Conservation (phyloP, 129 eudicot genomes). For the Lonicera japonica region DNA sequence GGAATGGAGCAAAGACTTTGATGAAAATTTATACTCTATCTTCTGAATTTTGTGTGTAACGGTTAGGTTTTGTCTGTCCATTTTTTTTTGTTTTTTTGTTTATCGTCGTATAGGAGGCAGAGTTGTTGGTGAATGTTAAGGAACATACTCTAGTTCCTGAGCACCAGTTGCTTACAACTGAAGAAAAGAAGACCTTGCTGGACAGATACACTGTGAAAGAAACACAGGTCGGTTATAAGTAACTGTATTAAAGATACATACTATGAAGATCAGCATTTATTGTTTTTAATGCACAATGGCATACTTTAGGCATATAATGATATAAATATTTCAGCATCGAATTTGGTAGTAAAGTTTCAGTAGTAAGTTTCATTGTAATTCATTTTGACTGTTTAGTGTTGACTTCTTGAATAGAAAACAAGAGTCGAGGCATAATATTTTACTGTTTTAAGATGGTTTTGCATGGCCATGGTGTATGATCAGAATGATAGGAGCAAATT, state of each 20-base stretch:
- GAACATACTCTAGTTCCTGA: slow-evolving; percentile 74
- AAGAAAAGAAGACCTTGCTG: slow-evolving; percentile 75
- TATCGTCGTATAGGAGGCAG: slow-evolving; percentile 54
- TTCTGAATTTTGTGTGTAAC: too few species aligned
- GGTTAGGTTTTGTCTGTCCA: too few species aligned
- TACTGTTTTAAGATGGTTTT: too few species aligned
- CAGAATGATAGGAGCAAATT: too few species aligned
- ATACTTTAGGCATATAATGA: too few species aligned
- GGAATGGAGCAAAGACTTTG: not conserved
- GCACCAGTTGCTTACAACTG: slow-evolving; percentile 65
- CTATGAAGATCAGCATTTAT: not conserved
- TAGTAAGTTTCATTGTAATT: too few species aligned
- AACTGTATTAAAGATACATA: not conserved
- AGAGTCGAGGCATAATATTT: too few species aligned
- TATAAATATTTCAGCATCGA: not conserved
- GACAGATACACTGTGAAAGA: slow-evolving; percentile 89
- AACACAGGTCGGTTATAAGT: slow-evolving; percentile 60
- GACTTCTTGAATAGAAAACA: too few species aligned
- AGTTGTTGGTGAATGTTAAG: slow-evolving; percentile 72
- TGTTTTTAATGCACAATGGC: not conserved
- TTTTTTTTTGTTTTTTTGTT: not conserved
- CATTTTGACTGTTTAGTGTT: too few species aligned
- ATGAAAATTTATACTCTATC: not conserved
- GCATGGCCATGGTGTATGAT: too few species aligned
- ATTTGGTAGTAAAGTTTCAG: not conserved